A percentile compares a stretch with the other conserved stretches of the same genome.
Evolutionary conservation across 371 early-diverging fungal species (phyloP).

Genomic region (Catenaria anguillulae): DNA sequence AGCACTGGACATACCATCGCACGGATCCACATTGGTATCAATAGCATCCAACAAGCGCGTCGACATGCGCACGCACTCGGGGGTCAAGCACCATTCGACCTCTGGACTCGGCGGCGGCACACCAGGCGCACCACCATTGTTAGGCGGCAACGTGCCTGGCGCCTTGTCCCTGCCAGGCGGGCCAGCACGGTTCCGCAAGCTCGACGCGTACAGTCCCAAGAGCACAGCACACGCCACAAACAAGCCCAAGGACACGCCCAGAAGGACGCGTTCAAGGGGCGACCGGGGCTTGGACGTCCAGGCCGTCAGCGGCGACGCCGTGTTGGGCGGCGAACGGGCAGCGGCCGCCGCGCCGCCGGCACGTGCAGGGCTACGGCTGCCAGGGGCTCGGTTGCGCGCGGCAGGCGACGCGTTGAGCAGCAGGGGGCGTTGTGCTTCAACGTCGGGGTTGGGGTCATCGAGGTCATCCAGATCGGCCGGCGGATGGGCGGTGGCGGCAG

Average conservation of each 20-base stretch:
- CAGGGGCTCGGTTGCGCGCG: too few species aligned
- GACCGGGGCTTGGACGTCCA: neutral
- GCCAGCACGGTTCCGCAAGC: neutral
- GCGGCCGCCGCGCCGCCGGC: too few species aligned
- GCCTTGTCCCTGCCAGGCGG: neutral
- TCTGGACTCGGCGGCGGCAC: neutral
- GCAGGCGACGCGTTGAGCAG: too few species aligned
- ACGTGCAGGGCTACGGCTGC: too few species aligned
- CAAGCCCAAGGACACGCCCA: neutral
- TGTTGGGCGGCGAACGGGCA: too few species aligned
- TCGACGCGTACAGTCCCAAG: neutral
- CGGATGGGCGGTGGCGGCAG: too few species aligned
- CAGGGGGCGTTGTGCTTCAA: too few species aligned
- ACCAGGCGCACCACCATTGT: too few species aligned
- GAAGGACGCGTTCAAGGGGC: neutral
- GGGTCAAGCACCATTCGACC: constrained; percentile 28
- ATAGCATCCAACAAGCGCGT: constrained; percentile 34
- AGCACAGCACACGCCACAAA: neutral
- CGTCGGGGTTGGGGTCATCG: too few species aligned
- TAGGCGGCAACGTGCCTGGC: too few species aligned
- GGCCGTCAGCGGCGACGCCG: too few species aligned
- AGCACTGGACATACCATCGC: constrained; percentile 21
- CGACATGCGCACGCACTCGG: constrained; percentile 41
- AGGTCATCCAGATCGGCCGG: too few species aligned
- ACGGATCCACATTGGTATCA: constrained; percentile 28